Conservation (phyloP, 2,329 filamentous ascomycete genomes). For the Fusarium chuoi region DNA sequence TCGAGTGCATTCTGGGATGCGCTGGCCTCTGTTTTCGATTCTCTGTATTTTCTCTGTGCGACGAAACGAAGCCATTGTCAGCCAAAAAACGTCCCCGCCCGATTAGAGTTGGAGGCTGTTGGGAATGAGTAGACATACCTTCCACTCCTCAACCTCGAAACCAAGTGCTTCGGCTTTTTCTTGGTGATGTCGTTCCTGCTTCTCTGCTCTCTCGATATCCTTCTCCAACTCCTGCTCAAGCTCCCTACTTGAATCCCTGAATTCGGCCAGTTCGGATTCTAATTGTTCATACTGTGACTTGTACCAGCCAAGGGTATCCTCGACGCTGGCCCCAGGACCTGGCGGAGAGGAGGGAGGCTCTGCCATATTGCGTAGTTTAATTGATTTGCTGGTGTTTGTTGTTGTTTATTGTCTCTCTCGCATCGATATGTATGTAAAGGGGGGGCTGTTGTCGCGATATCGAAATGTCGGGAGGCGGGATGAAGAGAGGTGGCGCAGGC, state of each 20-base stretch:
- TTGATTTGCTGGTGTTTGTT: constrained; percentile 14
- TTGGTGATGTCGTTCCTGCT: constrained; percentile 85
- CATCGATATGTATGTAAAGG: constrained; percentile 18
- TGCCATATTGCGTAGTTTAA: constrained; percentile 55
- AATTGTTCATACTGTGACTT: constrained; percentile 95
- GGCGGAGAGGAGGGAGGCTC: constrained; percentile 73
- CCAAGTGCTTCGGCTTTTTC: constrained; percentile 86
- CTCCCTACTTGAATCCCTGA: constrained; percentile 92
- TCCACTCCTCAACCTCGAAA: constrained; percentile 98
- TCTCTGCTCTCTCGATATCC: constrained; percentile 95
- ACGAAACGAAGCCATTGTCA: constrained; percentile 25
- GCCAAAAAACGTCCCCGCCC: constrained; percentile 1
- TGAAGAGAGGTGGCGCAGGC: constrained; percentile 19
- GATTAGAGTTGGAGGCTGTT: not conserved
- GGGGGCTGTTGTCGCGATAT: constrained; percentile 17
- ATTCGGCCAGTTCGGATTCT: constrained; percentile 90
- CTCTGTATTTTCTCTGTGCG: constrained; percentile 88
- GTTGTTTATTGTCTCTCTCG: constrained; percentile 28
- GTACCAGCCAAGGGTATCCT: constrained; percentile 91
- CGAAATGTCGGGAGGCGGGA: constrained; percentile 3
- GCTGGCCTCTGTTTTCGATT: constrained; percentile 89
- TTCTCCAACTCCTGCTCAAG: constrained; percentile 94
- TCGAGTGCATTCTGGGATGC: constrained; percentile 86
- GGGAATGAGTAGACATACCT: constrained; percentile 67
- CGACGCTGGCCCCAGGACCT: constrained; percentile 62